Conservation (phyloP, 2,329 filamentous ascomycete species). For the Colletotrichum incanum region DNA sequence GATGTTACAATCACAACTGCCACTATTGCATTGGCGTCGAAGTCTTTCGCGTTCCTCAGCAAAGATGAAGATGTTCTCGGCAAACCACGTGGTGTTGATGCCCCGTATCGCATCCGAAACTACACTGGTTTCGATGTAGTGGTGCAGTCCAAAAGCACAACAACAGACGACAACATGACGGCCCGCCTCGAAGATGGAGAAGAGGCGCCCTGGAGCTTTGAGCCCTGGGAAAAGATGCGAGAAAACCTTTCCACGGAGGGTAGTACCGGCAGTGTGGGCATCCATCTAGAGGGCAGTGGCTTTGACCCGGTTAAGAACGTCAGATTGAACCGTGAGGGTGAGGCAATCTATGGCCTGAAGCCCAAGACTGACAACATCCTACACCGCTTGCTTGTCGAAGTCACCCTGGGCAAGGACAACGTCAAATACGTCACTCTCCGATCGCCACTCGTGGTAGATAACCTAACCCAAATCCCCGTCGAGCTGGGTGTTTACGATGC, state of each 20-base stretch:
- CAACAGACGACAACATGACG: slow-evolving; percentile 78
- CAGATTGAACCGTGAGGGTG: slow-evolving; percentile 93
- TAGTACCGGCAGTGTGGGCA: slow-evolving; percentile 82
- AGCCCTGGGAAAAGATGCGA: slow-evolving; percentile 96
- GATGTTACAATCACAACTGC: slow-evolving; percentile 95
- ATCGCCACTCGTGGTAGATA: slow-evolving; percentile 92
- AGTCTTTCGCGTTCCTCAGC: slow-evolving; percentile 91
- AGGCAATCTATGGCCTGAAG: slow-evolving; percentile 89
- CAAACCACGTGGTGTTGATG: slow-evolving; percentile 91
- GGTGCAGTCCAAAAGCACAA: slow-evolving; percentile 82
- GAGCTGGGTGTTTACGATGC: slow-evolving; percentile 93
- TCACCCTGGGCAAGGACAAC: slow-evolving; percentile 92
- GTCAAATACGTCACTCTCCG: slow-evolving; percentile 98
- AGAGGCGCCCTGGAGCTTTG: slow-evolving; percentile 95
- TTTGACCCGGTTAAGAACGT: slow-evolving; percentile 94
- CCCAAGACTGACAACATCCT: slow-evolving; percentile 88
- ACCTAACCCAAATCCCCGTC: slow-evolving; percentile 95
- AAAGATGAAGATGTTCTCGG: slow-evolving; percentile 92
- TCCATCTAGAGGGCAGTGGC: slow-evolving; percentile 91
- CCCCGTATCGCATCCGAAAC: slow-evolving; percentile 94
- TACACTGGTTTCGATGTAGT: slow-evolving; percentile 94
- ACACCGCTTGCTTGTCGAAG: slow-evolving; percentile 92
- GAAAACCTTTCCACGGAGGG: slow-evolving; percentile 91
- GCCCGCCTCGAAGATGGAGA: slow-evolving; percentile 89
- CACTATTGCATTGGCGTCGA: slow-evolving; percentile 92